Conservation (phyloP, 345 rosid genomes). For the Salix dunnii region DNA sequence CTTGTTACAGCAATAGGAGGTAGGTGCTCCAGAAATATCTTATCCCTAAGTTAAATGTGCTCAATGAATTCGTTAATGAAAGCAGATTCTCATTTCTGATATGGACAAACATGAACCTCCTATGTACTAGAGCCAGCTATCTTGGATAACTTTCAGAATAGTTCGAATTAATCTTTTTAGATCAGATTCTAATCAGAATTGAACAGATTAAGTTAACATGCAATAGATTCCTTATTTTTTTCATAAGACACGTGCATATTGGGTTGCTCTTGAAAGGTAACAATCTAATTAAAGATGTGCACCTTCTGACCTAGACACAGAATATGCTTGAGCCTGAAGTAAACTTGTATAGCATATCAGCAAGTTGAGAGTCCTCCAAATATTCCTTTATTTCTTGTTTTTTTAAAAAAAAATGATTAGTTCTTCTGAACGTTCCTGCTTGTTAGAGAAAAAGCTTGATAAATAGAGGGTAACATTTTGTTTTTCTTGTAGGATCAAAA, state of each 20-base stretch:
- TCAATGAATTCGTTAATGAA: neutral
- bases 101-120: neutral
- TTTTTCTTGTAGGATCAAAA: neutral
- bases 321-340: neutral
- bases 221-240: neutral
- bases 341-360: neutral
- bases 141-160: neutral
- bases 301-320: neutral
- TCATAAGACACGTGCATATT: neutral
- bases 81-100: neutral
- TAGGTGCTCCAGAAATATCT: neutral
- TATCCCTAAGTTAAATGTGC: neutral
- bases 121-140: neutral
- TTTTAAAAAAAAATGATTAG: too few species aligned
- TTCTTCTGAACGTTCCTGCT: neutral
- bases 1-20: neutral
- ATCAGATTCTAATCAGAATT: neutral
- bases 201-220: neutral
- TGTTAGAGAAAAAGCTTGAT: neutral
- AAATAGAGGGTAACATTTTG: neutral
- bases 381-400: neutral
- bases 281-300: neutral
- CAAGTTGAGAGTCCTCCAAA: neutral
- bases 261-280: neutral
- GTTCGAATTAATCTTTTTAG: neutral